phyloP scores from a whole-genome alignment of 495 filamentous ascomycete species.

The Astrothelium subdiscretum region DNA sequence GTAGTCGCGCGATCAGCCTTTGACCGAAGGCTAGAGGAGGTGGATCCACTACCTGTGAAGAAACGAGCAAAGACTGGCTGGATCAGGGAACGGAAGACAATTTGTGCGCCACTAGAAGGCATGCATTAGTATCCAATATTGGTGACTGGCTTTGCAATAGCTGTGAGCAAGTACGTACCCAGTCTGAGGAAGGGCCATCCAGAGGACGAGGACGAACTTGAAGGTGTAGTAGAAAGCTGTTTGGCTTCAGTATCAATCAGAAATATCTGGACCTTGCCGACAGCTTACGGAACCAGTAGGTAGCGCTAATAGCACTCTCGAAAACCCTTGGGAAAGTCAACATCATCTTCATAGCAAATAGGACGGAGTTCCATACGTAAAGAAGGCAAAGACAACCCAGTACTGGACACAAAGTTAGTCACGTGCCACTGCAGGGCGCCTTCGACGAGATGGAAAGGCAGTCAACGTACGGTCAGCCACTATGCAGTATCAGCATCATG shows the following conservation, averaged over 20 bases:
- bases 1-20: conserved; percentile 64
- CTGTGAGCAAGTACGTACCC: conserved; percentile 46
- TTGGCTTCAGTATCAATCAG: neutral
- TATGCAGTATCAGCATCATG: neutral
- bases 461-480: conserved; percentile 55
- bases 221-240: conserved; percentile 97
- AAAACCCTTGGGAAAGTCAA: conserved; percentile 44
- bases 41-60: conserved; percentile 62
- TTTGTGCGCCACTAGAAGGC: conserved; percentile 69
- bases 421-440: conserved; percentile 9
- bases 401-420: conserved; percentile 48
- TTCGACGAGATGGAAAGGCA: neutral
- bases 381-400: conserved; percentile 92
- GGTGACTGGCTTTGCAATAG: neutral
- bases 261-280: conserved; percentile 7
- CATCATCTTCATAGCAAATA: neutral
- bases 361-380: conserved; percentile 46
- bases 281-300: conserved; percentile 88
- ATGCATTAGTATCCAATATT: neutral
- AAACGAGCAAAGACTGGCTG: conserved; percentile 83
- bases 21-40: conserved; percentile 79
- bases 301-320: conserved; percentile 84
- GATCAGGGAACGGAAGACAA: conserved; percentile 93
- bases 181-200: conserved; percentile 92
- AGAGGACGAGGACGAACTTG: conserved; percentile 94